Evolutionary conservation across 495 filamentous ascomycete species (phyloP), one percentile per base, ranked within the genome.

Genomic region (Aspergillus homomorphus): DNA sequence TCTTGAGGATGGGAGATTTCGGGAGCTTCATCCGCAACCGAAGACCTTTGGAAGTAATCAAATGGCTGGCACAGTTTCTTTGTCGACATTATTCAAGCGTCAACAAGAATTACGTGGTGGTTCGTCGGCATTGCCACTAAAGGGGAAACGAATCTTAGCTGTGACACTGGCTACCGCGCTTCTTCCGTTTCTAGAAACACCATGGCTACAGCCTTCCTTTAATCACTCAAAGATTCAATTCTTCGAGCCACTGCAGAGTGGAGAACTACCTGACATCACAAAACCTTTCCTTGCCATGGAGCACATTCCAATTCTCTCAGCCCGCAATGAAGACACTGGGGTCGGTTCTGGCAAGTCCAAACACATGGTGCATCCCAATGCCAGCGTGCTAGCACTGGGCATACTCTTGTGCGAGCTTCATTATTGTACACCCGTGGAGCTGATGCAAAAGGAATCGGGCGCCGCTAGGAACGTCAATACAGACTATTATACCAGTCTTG

Each of bases 351-450:
- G 50, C 20, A 50, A 14, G 46, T 60, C 23, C 2, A 66, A 64
- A 58, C 61, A 69, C 52, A 64, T 57, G 50, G 61, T 70, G 38
- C 68, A 70, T 65, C 68, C 68, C 22, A 69, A 70, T 58, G 61
- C 59, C 43, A 71, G 66, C 63, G 68, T 71, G 33, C 49, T 71
- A 57, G 62, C 62, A 21, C 67, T 71, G 38, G 68, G 68, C n/a
- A 69, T 71, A 57, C 68, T 71, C 28, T 59, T 71, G 60, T 71
- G 68, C 56, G 68, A 71, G 64, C 68, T 71, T 63, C 68, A 71
- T 55, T 67, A 71, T 57, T 69, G 64, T 54, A 71, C 61, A 62
- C 62, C 68, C 46, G 67, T 71, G 51, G 66, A 69, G 64, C 48
- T 51, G 52, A 57, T 59, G 62, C 43, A 41, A 64, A 67, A 66